Base-by-base conservation (phyloP, 225 moss, liverwort and hornwort genomes). In the Neckera pumila region DNA sequence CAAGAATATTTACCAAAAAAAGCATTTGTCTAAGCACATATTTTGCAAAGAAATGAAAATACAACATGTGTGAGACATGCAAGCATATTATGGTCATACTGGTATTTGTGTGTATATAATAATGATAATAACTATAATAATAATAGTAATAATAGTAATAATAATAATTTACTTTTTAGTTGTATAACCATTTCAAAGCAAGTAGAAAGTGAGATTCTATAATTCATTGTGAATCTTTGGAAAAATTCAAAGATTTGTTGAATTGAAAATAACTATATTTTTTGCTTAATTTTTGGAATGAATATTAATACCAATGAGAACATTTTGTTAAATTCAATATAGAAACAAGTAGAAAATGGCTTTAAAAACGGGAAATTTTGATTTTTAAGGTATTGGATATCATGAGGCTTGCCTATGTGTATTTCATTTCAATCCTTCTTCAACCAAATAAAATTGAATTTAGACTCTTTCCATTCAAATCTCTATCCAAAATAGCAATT, bases 391-490 rank as follows among this genome's bases (percentile, higher is more conserved):
- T 31, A 64, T 18, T 1, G 7, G 10, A 9, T 17, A 17, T 17
- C 2, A 64, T 5, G 1, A 36, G 65, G 5, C 1, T 5, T 45
- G 0, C 20, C 11, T 1, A n/a, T 3, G 21, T 20, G 21, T 20
- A 66, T 66, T 66, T 36, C 11, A 36, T 36, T 36, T 66, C 36
- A 19, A 66, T 66, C 36, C 36, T 10, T 20, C 3, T 65, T 65
- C 36, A 65, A 65, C 19, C 34, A 19, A 65, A 65, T 36, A 65
- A 36, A 6, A 65, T 66, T 36, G 2, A 66, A 19, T 36, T 66
- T 19, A 36, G 11, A 6, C 3, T 20, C 10, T 34, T 19, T 34
- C 34, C 10, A 65, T 65, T 65, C 65, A 65, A 65, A 34, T 65
- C 18, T 66, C 20, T 6, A 20, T 20, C 20, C 3, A 36, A 36